Evolutionary conservation across 2,329 filamentous ascomycete species (phyloP), one percentile per base, ranked within the genome.

Genomic region (Exophiala sp.): DNA sequence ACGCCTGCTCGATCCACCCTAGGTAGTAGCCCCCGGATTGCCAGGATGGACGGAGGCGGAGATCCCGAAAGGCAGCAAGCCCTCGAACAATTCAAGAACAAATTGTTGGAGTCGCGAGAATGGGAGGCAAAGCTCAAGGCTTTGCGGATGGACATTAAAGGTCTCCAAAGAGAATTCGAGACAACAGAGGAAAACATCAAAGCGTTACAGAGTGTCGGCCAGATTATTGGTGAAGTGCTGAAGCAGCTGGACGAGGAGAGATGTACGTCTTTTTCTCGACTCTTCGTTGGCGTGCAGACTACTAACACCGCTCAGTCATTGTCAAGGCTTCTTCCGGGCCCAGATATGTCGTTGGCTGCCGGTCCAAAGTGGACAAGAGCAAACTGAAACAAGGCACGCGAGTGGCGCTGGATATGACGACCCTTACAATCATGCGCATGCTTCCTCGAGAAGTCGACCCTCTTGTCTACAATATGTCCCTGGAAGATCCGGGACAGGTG

Each of bases 341-440:
- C 53, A 82, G 93, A 75, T 98, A 98, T 73, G 94, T 98, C 52
- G 93, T 98, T 62, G 93, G 93, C 52, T 98, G 93, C 76, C 85
- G 93, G 64, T 96, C 90, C 56, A 98, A 98, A 73, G 93, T 98
- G 65, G 93, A 98, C 76, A 96, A 94, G 75, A 75, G 78, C 56
- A 97, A 96, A 77, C 76, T 98, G 67, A 98, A 97, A 80, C 93
- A 98, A 73, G 94, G 94, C 63, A 96, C 91, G 22, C 88, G 93
- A 65, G 93, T 98, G 48, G 91, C 93, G 27, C 83, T 98, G 53
- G 93, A 98, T 66, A 98, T 98, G 93, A 98, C 93, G 44, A 98
- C 93, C 16, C 85, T 98, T 61, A 98, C 93, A 54, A 98, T 98
- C 71, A 98, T 98, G 93, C 88, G 93, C 65, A 98, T 98, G 93